These are phyloP conservation scores for Malus hybrid DNA, from an alignment of 331 rosid genomes.

Conservation along the genomic window DNA sequence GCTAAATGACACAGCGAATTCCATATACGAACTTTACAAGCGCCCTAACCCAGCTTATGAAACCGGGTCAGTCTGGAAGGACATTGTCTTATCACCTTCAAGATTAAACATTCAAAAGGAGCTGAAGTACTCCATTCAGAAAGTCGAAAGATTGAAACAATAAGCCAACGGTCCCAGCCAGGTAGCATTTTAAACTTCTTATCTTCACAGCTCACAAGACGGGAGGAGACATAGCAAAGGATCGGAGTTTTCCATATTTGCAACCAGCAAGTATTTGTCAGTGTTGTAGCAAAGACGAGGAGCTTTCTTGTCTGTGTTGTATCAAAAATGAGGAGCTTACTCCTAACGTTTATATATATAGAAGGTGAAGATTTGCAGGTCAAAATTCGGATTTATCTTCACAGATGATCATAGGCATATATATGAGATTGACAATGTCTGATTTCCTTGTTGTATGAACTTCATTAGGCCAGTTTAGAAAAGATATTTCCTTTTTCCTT, in stretches of 20 bases:
- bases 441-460: not conserved
- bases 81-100: constrained; percentile 86
- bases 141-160: constrained; percentile 44
- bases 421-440: not conserved
- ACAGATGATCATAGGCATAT: not conserved
- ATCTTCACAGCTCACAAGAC: not conserved
- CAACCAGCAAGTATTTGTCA: not conserved
- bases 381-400: not conserved
- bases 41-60: constrained; percentile 64
- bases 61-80: constrained; percentile 88
- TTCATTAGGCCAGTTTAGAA: not conserved
- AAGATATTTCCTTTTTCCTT: not conserved
- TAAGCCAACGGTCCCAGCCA: not conserved
- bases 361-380: constrained; percentile 8
- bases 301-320: constrained; percentile 9
- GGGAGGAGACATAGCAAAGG: constrained; percentile 15
- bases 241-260: constrained; percentile 6
- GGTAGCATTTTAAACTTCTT: constrained; percentile 6
- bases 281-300: constrained; percentile 13
- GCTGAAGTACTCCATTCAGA: constrained; percentile 77
- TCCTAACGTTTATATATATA: not conserved
- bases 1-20: constrained; percentile 57
- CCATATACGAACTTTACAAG: constrained; percentile 77
- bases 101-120: constrained; percentile 75
- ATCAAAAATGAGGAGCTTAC: constrained; percentile 10